Evolutionary conservation across 306 rosid genomes (phyloP).

Genomic region (Styphnolobium japonicum): DNA sequence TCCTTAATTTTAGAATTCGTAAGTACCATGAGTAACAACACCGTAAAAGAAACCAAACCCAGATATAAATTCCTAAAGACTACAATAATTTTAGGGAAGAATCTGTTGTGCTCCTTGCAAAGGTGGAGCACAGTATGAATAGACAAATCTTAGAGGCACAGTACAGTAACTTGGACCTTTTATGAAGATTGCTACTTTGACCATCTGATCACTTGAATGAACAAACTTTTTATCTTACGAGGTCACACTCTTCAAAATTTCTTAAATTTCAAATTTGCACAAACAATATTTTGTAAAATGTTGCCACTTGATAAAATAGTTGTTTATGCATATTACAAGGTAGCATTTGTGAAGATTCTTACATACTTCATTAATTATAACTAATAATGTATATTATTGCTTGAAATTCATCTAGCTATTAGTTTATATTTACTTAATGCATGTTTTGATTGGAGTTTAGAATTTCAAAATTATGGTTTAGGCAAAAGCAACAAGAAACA

Average conservation of each 20-base stretch:
- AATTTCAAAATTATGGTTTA: too few relatives aligned
- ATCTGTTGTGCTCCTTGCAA: neutral
- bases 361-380: neutral
- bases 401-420: neutral
- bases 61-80: neutral
- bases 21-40: neutral
- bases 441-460: too few relatives aligned
- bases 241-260: too few relatives aligned
- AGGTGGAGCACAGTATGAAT: neutral
- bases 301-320: neutral
- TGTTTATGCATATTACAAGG: neutral
- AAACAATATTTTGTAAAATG: neutral
- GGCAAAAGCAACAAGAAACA: too few relatives aligned
- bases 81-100: neutral
- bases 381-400: neutral
- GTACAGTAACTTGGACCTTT: neutral
- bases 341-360: neutral
- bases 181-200: too few relatives aligned
- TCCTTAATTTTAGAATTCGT: too few relatives aligned
- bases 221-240: too few relatives aligned
- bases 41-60: neutral
- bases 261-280: too few relatives aligned
- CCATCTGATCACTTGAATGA: too few relatives aligned
- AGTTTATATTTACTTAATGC: neutral
- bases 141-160: neutral